Conservation (phyloP, 208 protist species). For the Acanthamoeba divionensis region DNA sequence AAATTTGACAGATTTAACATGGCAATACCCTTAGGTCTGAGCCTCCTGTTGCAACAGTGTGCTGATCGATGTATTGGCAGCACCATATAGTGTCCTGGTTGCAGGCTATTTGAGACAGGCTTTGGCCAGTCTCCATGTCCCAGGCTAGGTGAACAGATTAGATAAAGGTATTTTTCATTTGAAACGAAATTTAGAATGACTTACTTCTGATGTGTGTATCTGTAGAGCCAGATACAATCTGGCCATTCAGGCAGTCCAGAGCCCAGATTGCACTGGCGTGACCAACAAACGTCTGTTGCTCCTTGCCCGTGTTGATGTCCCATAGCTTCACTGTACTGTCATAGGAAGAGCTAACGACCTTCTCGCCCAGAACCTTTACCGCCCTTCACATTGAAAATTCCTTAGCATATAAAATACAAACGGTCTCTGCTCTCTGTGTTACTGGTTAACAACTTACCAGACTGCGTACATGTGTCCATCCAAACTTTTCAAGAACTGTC, state of each 20-base stretch:
- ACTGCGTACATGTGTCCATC: conserved; percentile 37
- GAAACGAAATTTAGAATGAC: not conserved
- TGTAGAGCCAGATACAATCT: conserved; percentile 27
- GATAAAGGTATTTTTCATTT: not conserved
- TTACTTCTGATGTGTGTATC: conserved; percentile 44
- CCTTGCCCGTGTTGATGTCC: not conserved
- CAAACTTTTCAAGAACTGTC: not conserved
- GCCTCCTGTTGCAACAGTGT: conserved; percentile 19
- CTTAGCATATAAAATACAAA: not conserved
- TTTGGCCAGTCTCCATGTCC: conserved; percentile 35
- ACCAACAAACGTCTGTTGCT: not conserved
- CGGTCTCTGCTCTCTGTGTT: not conserved
- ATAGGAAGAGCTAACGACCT: conserved; percentile 14
- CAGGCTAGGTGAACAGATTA: not conserved
- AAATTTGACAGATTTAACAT: not conserved
- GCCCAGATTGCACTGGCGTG: conserved; percentile 48
- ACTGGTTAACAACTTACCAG: not conserved
- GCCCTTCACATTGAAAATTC: not conserved
- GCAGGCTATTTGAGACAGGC: not conserved
- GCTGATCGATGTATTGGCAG: conserved; percentile 32
- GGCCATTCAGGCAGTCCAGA: not conserved
- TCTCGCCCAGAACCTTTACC: not conserved
- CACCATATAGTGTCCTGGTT: conserved; percentile 50
- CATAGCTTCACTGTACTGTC: conserved; percentile 23
- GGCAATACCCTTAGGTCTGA: not conserved